Evolutionary conservation across 1,284 basidiomycete species (phyloP), one percentile per base, ranked within the genome.

Genomic region (Agaricales sp.): DNA sequence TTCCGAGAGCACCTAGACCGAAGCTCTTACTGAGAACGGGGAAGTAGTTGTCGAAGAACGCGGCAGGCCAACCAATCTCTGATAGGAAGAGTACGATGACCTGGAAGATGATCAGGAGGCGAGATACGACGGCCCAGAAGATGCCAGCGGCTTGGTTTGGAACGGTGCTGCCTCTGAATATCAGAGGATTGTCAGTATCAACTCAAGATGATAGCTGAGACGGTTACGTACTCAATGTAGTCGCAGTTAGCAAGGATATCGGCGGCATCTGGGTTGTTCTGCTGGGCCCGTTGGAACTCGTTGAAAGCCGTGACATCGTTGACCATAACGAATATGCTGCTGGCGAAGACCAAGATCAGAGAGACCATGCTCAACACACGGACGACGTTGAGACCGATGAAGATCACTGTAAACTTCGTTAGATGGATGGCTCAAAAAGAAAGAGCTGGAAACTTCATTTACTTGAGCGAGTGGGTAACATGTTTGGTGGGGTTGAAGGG

Each of bases 1-100:
- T 75, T 18, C 91, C 91, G 3, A 92, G 74, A 21, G 87, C 75
- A 26, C 89, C 89, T 18, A 92, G 68, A 41, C 91, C 88, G 63
- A 92, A 90, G 44, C 78, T 72, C 13, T 70, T 73, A 6, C 91
- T 90, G n/a, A 94, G 78, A 43, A 93, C 78, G n/a, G 91, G 91
- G 64, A 94, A 84, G 70, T 74, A 92, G 22, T 73, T 73, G 53
- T 78, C 71, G 67, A 93, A 92, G 67, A 92, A 82, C 11, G 61
- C 56, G 26, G 69, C 63, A 1, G 87, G 88, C 77, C 86, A 86
- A 51, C 82, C 62, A 45, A 71, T 51, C 57, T 76, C 74, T 26
- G 74, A 77, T 6, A 74, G 52, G 74, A 90, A 61, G 50, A 93
- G 77, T 30, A 91, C 71, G 54, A 91, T 59, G 46, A 77, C 73